Base-by-base conservation (phyloP, 2,329 filamentous ascomycete genomes). In the Cladorrhinum sp. region DNA sequence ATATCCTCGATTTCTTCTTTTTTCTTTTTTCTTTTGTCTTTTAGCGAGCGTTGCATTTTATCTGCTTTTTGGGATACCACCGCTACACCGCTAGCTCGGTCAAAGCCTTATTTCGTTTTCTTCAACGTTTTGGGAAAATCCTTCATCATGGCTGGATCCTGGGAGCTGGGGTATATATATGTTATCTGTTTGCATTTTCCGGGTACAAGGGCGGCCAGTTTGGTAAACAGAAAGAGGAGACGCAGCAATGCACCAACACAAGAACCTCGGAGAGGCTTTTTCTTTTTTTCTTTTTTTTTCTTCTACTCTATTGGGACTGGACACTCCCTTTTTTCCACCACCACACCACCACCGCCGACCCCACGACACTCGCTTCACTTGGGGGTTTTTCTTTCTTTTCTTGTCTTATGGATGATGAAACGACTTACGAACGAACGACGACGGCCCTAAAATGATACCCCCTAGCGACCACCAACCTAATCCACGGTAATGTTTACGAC, bases 231-330 rank as follows among this genome's bases (percentile, higher is more conserved):
- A 75, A 83, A 84, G 81, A 85, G 77, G 78, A 82, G 81, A 81
- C 78, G 83, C 83, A 86, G 83, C 83, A 84, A 86, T 86, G 83
- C 83, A 77, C 62, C 64, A 65, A 62, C 54, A 54, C 67, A 56
- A 29, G 66, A 64, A 62, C 66, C 67, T 66, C 64, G 51, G 41
- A 64, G 59, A 65, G 60, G 55, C 56, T 63, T 62, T 60, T 62
- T 63, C 63, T 67, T 67, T 68, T 67, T 67, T 69, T 67, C 64
- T 64, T 66, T 65, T 69, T 70, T 68, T 68, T 68, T 63, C 64
- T 57, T 68, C 73, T 66, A 70, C 65, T 63, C 67, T 71, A 66
- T 68, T 65, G 71, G 70, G 73, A 75, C 72, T 77, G 76, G 74
- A 73, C 77, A 74, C 74, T 71, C 49, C 49, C 49, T 18, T 74